phyloP scores from a whole-genome alignment of 1,139 yeast genomes.

The Lodderomyces margitis region DNA sequence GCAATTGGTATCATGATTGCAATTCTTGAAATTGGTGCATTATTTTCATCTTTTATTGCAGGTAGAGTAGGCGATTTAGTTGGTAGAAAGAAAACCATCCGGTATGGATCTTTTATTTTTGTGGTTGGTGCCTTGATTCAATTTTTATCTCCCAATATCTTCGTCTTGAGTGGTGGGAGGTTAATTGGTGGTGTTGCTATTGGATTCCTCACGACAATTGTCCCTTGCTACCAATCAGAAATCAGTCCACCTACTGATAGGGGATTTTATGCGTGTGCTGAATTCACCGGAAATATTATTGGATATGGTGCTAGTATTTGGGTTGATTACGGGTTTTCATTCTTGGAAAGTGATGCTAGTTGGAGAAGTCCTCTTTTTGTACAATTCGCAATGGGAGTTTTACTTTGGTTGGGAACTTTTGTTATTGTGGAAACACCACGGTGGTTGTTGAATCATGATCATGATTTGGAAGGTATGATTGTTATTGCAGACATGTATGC shows the following conservation, averaged over 20 bases:
- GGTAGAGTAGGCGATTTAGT: constrained; percentile 77
- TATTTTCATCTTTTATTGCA: constrained; percentile 71
- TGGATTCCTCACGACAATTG: constrained; percentile 86
- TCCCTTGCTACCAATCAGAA: constrained; percentile 93
- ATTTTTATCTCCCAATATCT: constrained; percentile 46
- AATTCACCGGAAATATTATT: constrained; percentile 85
- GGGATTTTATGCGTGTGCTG: constrained; percentile 87
- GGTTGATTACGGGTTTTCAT: constrained; percentile 84
- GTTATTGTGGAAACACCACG: constrained; percentile 85
- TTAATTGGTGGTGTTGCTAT: constrained; percentile 84
- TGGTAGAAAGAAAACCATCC: constrained; percentile 78
- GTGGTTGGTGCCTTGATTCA: constrained; percentile 81
- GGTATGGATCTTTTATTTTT: constrained; percentile 79
- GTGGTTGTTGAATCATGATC: constrained; percentile 85
- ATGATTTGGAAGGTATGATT: constrained; percentile 77
- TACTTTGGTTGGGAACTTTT: constrained; percentile 69
- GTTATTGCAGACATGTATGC: constrained; percentile 48
- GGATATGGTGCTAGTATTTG: constrained; percentile 88
- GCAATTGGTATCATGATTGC: constrained; percentile 54
- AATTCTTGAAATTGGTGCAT: constrained; percentile 69
- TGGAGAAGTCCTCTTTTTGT: constrained; percentile 81
- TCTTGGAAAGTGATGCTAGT: constrained; percentile 48
- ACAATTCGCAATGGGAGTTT: constrained; percentile 72
- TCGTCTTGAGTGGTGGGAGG: constrained; percentile 65
- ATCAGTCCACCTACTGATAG: constrained; percentile 87